A percentile compares a stretch with the other conserved stretches of the same genome.
Conservation (phyloP, 345 rosid species). For the Murraya koenigii region DNA sequence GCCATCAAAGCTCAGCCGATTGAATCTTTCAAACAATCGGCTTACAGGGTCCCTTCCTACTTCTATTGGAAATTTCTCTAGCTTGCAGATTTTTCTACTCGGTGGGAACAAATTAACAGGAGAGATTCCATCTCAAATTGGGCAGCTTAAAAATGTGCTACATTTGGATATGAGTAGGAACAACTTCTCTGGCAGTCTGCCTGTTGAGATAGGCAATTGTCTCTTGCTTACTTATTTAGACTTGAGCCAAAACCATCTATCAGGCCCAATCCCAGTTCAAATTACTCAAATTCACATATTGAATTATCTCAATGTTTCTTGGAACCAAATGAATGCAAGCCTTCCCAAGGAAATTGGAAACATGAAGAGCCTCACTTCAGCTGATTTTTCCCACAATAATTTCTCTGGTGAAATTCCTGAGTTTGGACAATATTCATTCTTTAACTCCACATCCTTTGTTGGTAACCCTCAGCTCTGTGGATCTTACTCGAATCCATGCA, state of each 20-base stretch:
- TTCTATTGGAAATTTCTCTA: conserved; percentile 56
- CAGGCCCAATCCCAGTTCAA: conserved; percentile 59
- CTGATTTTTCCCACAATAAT: conserved; percentile 85
- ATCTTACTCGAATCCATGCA: conserved; percentile 61
- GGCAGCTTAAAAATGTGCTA: conserved; percentile 45
- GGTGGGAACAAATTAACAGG: conserved; percentile 64
- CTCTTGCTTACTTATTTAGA: conserved; percentile 47
- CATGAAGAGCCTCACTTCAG: conserved; percentile 78
- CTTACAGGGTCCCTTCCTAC: conserved; percentile 66
- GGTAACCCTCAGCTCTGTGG: conserved; percentile 93
- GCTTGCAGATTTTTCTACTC: conserved; percentile 71
- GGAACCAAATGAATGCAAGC: conserved; percentile 61
- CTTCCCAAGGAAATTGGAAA: conserved; percentile 62
- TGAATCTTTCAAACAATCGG: conserved; percentile 73
- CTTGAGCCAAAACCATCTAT: conserved; percentile 64
- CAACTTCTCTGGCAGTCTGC: conserved; percentile 67
- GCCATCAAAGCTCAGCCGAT: conserved; percentile 45
- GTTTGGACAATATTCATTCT: conserved; percentile 68
- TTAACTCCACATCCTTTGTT: conserved; percentile 76
- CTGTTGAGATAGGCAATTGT: conserved; percentile 63
- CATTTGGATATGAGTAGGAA: conserved; percentile 74
- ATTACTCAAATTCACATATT: conserved; percentile 54
- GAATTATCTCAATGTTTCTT: conserved; percentile 79
- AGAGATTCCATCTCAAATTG: conserved; percentile 62
- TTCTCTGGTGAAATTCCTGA: conserved; percentile 78